A percentile compares a stretch with the other conserved stretches of the same genome.
These are phyloP conservation scores for Magnusiomyces suaveolens DNA, from an alignment of 1,139 yeast species.

Conservation along the genomic window DNA sequence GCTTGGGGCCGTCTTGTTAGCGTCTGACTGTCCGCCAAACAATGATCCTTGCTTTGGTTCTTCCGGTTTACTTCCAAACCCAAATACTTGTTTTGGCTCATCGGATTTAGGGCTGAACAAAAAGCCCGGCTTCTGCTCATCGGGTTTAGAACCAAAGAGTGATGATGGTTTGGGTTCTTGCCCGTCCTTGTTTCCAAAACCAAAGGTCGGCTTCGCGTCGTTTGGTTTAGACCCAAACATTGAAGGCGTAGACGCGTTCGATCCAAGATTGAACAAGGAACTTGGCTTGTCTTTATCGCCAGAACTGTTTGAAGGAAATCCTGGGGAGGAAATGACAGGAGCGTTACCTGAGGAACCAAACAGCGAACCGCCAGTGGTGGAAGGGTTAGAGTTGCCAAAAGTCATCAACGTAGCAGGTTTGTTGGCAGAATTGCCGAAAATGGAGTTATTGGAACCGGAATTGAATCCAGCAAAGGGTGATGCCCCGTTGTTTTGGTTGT, in stretches of 20 bases:
- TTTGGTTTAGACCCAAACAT: constrained; percentile 11
- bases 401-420: constrained; percentile 1
- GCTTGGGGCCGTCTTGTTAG: neutral
- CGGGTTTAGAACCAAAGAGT: neutral
- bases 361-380: constrained; percentile 16
- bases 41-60: neutral
- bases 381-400: constrained; percentile 14
- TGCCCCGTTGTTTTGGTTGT: neutral
- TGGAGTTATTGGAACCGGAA: neutral
- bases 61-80: constrained; percentile 13
- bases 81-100: constrained; percentile 14
- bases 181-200: no score
- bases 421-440: constrained; percentile 2
- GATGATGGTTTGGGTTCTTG: neutral
- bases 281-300: neutral
- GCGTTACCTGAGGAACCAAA: constrained; percentile 22
- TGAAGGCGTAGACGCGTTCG: neutral
- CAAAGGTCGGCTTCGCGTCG: constrained; percentile 4
- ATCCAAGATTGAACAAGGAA: neutral
- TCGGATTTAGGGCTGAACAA: constrained; percentile 12
- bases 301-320: neutral
- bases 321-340: constrained; percentile 18
- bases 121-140: neutral
- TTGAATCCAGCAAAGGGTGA: neutral
- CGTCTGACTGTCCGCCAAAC: neutral